Evolutionary conservation across 371 early-diverging fungal genomes (phyloP), one percentile per base, ranked within the genome.

Genomic region (Cokeromyces recurvatus): DNA sequence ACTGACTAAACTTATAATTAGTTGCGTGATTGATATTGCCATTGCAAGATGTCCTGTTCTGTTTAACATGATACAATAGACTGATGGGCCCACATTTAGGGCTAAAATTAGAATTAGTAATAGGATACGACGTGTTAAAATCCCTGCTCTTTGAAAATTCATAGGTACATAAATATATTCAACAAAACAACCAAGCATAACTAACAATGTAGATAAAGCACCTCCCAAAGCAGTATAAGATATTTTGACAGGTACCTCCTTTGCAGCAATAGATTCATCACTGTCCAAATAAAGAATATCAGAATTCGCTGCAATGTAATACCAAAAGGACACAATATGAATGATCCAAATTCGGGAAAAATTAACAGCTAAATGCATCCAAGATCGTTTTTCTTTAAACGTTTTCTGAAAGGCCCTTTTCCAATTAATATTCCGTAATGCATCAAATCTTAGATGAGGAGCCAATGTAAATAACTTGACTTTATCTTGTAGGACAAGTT

Each of bases 311-410:
- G 81, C 73, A 29, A 84, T 85, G 52, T 82, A 88, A 66, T 87
- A 89, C 75, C 84, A 90, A 64, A 89, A 92, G 8, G 83, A 59
- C 3, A 82, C 79, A 25, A 91, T 60, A 50, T 91, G 91, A 50
- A 91, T 79, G 43, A 87, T 84, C 92, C 91, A 92, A 17, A 91
- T 76, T 14, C 91, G 84, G 4, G 84, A 77, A 49, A 92, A 93
- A 62, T 92, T 93, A 55, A 86, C 77, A 32, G 86, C 71, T 29
- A 90, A 52, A 64, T 93, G 94, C 62, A 85, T 64, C 81, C 86
- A 83, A 0, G 90, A 87, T 22, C 92, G 84, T 42, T 80, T 79
- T 68, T 93, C 94, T 51, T 84, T 82, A 62, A 87, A 93, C 0
- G 91, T 90, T 63, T 91, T 93, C 56, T 62, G 55, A 66, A 91